Evolutionary conservation across 2,329 filamentous ascomycete genomes (phyloP).

Genomic region (Dothistroma pini): DNA sequence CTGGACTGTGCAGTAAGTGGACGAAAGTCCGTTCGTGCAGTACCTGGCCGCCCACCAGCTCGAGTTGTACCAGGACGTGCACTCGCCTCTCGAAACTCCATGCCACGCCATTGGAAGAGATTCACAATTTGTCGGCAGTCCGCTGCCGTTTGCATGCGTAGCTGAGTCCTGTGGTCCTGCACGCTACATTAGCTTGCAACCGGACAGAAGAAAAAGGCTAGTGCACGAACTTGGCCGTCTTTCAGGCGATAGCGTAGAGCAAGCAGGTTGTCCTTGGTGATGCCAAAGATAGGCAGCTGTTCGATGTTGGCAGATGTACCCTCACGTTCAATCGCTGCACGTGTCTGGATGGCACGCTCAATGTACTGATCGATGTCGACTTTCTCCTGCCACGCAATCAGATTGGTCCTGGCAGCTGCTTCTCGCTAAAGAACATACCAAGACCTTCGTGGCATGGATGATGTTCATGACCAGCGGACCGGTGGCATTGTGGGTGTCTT

Average conservation of each 20-base stretch:
- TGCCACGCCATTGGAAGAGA: slow-evolving; percentile 26
- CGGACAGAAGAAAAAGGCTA: neutral
- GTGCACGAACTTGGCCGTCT: slow-evolving; percentile 35
- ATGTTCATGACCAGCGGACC: slow-evolving; percentile 36
- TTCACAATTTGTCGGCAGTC: slow-evolving; percentile 26
- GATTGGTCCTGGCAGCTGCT: neutral
- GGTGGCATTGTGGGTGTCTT: slow-evolving; percentile 1
- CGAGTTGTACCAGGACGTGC: slow-evolving; percentile 17
- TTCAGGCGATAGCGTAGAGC: slow-evolving; percentile 41
- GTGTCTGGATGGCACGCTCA: slow-evolving; percentile 20
- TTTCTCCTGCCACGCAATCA: slow-evolving; percentile 27
- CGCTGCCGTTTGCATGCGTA: slow-evolving; percentile 26
- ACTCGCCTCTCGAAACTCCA: slow-evolving; percentile 29
- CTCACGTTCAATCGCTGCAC: slow-evolving; percentile 19
- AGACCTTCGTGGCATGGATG: slow-evolving; percentile 39
- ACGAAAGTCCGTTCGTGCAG: slow-evolving; percentile 8
- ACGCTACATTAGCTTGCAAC: neutral
- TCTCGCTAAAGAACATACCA: slow-evolving; percentile 34
- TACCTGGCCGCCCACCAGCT: neutral
- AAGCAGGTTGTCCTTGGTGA: slow-evolving; percentile 39
- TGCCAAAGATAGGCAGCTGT: slow-evolving; percentile 44
- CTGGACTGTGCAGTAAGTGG: slow-evolving; percentile 12
- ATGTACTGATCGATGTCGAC: slow-evolving; percentile 30
- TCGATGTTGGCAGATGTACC: slow-evolving; percentile 35
- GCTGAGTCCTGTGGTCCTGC: slow-evolving; percentile 33